Conservation (phyloP, 2,329 filamentous ascomycete genomes). For the Berkeleyomyces rouxiae region DNA sequence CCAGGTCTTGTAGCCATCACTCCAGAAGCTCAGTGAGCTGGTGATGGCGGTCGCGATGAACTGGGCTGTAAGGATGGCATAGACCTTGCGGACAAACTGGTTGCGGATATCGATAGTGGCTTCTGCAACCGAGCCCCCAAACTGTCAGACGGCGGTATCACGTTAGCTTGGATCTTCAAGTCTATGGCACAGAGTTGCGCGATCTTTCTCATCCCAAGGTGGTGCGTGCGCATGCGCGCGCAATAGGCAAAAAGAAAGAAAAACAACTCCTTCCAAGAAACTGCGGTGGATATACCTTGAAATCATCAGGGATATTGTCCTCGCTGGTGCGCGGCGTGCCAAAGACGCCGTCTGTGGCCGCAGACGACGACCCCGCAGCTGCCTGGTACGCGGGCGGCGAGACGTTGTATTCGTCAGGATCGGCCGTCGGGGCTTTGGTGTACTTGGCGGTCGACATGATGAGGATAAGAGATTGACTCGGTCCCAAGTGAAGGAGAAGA, state of each 20-base stretch:
- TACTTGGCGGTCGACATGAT: conserved; percentile 69
- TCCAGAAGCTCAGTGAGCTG: conserved; percentile 76
- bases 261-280: background rate
- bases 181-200: background rate
- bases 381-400: conserved; percentile 67
- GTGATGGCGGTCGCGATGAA: conserved; percentile 69
- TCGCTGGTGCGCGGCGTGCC: conserved; percentile 59
- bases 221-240: background rate
- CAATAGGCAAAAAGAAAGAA: background rate
- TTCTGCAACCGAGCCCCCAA: conserved; percentile 83
- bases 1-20: conserved; percentile 60
- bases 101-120: conserved; percentile 90
- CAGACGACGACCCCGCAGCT: conserved; percentile 31
- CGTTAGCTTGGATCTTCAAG: background rate
- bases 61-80: conserved; percentile 92
- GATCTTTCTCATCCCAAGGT: background rate
- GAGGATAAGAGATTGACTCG: background rate
- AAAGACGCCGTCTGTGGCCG: conserved; percentile 38
- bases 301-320: conserved; percentile 90
- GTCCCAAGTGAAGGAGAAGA: background rate
- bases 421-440: conserved; percentile 64
- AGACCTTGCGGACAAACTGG: conserved; percentile 94
- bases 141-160: conserved; percentile 32
- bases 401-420: conserved; percentile 68
- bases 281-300: conserved; percentile 47